Evolutionary conservation across 768 basidiomycete genomes (phyloP), one percentile per base, ranked within the genome.

Genomic region (Pleurotus eryngii): DNA sequence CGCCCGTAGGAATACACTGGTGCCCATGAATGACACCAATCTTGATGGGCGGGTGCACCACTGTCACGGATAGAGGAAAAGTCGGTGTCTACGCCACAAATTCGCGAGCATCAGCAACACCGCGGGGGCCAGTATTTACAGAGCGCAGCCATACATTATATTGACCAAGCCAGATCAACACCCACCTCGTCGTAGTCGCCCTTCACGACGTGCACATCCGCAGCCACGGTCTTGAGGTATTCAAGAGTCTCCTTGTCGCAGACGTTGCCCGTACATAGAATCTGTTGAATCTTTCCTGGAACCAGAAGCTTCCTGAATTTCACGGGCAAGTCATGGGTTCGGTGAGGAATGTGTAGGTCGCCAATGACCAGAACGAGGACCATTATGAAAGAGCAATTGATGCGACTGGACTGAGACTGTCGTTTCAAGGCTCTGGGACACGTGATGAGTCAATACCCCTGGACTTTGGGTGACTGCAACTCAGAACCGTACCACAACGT

Each of bases 211-310:
- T 91, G 82, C 5, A 98, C 91, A 66, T 98, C 97, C 8, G 91
- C 86, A 15, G 92, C 88, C n/a, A 99, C 90, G 12, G 92, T 94
- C 62, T 92, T 81, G 20, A 99, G 79, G 76, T 97, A 98, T 64
- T 98, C 97, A 72, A 90, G 95, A 5, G 97, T 98, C 73, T 98
- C 96, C 66, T 89, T 87, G 75, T 99, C 97, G 71, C 93, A 95
- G 20, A 98, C 89, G 69, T 98, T 98, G 47, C 97, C 97, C 0
- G 96, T 98, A 70, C 94, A 97, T 22, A 98, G 79, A 58, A 98
- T 97, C 71, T 98, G 96, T 60, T 95, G 92, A 46, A 99, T 98
- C 72, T 99, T 99, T 18, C 97, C 97, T 17, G 91, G 91, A 4
- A 92, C 87, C 53, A 99, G 80, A 1, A 98, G 86, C 67, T 98